phyloP scores from a whole-genome alignment of 495 filamentous ascomycete species.

The Penicillium turbatum region DNA sequence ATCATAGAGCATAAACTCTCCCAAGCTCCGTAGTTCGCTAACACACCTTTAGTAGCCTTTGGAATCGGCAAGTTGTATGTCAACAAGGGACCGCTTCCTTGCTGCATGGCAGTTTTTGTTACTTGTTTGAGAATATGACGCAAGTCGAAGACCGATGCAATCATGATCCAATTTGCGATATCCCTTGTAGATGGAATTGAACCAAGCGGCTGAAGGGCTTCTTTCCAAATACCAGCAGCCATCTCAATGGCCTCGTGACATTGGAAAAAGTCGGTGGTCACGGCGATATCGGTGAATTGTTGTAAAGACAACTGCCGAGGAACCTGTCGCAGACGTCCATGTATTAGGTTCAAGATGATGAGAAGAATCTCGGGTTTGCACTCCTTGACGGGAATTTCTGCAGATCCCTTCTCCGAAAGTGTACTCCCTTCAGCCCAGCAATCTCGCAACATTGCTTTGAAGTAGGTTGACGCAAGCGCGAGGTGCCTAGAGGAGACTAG shows the following conservation, averaged over 20 bases:
- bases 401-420: neutral
- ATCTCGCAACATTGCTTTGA: neutral
- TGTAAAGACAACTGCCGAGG: neutral
- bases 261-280: neutral
- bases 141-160: neutral
- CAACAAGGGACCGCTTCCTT: neutral
- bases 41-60: neutral
- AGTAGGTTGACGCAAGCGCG: neutral
- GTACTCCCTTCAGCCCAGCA: neutral
- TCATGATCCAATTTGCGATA: neutral
- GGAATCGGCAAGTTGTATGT: neutral
- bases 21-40: too few species aligned
- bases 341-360: neutral
- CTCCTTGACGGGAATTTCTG: neutral
- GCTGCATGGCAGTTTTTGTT: neutral
- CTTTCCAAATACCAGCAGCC: neutral
- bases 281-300: neutral
- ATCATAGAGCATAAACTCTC: too few species aligned
- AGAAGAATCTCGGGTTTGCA: neutral
- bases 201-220: neutral
- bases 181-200: neutral
- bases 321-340: neutral
- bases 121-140: neutral
- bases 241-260: neutral
- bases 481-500: slow-evolving; percentile 3